These are phyloP conservation scores for Botrytis aclada DNA, from an alignment of 2,329 filamentous ascomycete genomes.

Conservation along the genomic window DNA sequence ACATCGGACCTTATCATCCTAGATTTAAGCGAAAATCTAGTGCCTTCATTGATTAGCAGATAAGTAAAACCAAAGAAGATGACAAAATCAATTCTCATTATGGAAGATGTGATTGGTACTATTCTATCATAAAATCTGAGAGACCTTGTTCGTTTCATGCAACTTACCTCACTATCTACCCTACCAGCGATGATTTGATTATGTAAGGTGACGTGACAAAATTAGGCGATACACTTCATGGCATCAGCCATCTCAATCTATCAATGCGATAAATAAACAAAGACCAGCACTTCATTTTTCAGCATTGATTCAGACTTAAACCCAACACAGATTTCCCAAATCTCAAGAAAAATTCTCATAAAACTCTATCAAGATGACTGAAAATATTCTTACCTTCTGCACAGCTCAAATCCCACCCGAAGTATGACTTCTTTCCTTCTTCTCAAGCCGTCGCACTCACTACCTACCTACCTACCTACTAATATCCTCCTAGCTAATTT, in stretches of 20 bases:
- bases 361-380: not conserved
- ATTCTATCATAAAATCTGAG: not conserved
- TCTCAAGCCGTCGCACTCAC: not conserved
- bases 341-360: not conserved
- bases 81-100: not conserved
- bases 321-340: no score
- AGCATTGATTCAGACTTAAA: not conserved
- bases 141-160: not conserved
- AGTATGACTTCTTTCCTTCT: not conserved
- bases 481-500: not conserved
- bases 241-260: not conserved
- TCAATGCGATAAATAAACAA: not conserved
- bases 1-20: not conserved
- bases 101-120: not conserved
- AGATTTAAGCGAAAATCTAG: not conserved
- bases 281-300: not conserved
- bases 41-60: not conserved
- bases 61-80: not conserved
- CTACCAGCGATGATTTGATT: not conserved
- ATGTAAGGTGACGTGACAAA: not conserved
- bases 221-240: not conserved
- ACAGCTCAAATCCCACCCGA: not conserved
- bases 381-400: conserved; percentile 3
- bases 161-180: not conserved
- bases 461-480: not conserved